Percentiles rank a stretch among this genome's conserved stretches.
Conservation (phyloP, 2,329 filamentous ascomycete genomes). For the Monosporascus sp. region DNA sequence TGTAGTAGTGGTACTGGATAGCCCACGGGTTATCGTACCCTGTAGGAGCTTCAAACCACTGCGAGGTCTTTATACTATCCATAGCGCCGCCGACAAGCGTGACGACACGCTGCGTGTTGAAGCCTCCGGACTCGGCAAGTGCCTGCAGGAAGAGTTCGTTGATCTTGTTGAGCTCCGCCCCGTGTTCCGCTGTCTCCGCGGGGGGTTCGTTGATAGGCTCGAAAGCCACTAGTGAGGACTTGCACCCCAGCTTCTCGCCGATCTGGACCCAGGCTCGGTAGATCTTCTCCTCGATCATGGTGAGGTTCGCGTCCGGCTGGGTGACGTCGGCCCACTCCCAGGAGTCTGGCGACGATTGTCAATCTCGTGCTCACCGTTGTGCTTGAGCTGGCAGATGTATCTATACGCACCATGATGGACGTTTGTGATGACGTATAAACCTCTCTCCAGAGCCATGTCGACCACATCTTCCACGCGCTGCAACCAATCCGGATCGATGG, state of each 20-base stretch:
- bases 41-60: slow-evolving; percentile 46
- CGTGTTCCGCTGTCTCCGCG: slow-evolving; percentile 44
- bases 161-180: slow-evolving; percentile 45
- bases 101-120: slow-evolving; percentile 49
- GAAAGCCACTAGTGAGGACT: slow-evolving; percentile 47
- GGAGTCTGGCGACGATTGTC: slow-evolving; percentile 32
- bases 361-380: no score
- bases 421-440: slow-evolving; percentile 49
- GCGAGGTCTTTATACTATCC: slow-evolving; percentile 45
- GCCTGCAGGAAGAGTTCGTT: slow-evolving; percentile 52
- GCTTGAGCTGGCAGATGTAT: neutral
- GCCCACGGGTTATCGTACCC: slow-evolving; percentile 52
- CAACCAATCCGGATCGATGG: slow-evolving; percentile 48
- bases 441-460: slow-evolving; percentile 46
- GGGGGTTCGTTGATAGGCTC: slow-evolving; percentile 57
- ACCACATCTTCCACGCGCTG: slow-evolving; percentile 52
- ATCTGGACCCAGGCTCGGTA: slow-evolving; percentile 53
- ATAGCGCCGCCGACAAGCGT: slow-evolving; percentile 47
- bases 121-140: slow-evolving; percentile 48
- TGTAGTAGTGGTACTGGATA: slow-evolving; percentile 58
- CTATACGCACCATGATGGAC: slow-evolving; percentile 42
- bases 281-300: slow-evolving; percentile 51
- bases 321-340: slow-evolving; percentile 54
- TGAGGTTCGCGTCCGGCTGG: slow-evolving; percentile 37
- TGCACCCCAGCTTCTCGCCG: slow-evolving; percentile 47